Conservation (phyloP, 345 rosid species). For the Populus simonii region DNA sequence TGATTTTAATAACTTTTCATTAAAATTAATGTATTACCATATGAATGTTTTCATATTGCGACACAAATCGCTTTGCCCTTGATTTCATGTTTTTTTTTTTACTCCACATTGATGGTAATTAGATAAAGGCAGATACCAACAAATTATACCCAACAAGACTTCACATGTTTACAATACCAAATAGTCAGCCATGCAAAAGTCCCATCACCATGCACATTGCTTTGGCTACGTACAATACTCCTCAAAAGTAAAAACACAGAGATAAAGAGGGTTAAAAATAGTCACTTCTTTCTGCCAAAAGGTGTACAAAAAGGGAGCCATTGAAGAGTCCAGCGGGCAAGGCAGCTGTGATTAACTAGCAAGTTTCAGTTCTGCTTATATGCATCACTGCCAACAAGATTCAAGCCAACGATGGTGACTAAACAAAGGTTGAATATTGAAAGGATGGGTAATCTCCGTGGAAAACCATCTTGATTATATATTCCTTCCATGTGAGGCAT, state of each 20-base stretch:
- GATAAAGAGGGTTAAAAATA: neutral
- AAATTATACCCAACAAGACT: neutral
- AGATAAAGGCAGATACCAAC: neutral
- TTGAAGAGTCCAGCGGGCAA: neutral
- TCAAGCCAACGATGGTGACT: neutral
- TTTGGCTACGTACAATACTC: neutral
- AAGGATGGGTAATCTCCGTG: too few relatives aligned
- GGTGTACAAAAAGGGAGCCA: neutral
- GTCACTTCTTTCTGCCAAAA: neutral
- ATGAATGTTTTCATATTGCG: too few relatives aligned
- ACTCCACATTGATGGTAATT: neutral
- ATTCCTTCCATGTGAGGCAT: too few relatives aligned
- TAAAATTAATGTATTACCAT: too few relatives aligned
- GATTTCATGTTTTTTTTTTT: too few relatives aligned
- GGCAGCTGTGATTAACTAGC: neutral
- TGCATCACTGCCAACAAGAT: neutral
- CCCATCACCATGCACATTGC: slow-evolving; percentile 12
- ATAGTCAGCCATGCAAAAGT: slow-evolving; percentile 12
- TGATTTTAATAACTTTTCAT: too few relatives aligned
- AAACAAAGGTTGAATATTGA: neutral
- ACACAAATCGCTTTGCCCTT: too few relatives aligned
- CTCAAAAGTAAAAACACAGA: neutral
- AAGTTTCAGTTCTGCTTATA: neutral
- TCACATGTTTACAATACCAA: neutral
- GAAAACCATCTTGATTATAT: too few relatives aligned